phyloP scores from a whole-genome alignment of 192 early-diverging fungal genomes.

The Geranomyces variabilis region DNA sequence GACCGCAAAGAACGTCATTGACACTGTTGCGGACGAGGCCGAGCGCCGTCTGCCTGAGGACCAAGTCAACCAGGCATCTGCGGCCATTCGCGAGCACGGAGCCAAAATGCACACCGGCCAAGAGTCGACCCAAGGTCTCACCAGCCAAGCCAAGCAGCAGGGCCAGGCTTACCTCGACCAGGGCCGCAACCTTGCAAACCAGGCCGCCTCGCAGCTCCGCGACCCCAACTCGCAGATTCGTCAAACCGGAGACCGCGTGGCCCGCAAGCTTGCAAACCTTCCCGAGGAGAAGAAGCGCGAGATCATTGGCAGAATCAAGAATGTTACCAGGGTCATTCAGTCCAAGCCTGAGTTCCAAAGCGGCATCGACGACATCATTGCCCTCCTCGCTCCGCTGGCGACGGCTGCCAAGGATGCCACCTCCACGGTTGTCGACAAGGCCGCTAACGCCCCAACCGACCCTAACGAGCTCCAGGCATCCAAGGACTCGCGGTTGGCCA shows the following conservation, averaged over 20 bases:
- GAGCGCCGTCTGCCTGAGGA: constrained; percentile 32
- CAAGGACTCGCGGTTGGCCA: constrained; percentile 28
- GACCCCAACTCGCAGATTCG: constrained; percentile 38
- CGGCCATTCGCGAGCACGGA: constrained; percentile 25
- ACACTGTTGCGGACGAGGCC: constrained; percentile 31
- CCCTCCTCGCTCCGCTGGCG: constrained; percentile 35
- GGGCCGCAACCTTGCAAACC: constrained; percentile 11
- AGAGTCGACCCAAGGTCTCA: constrained; percentile 4
- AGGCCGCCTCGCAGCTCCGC: constrained; percentile 6
- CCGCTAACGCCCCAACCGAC: constrained; percentile 18
- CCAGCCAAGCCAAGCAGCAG: constrained; percentile 5
- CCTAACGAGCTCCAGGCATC: constrained; percentile 22
- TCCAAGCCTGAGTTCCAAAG: constrained; percentile 48
- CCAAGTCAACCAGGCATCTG: constrained; percentile 33
- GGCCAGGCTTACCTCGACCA: constrained; percentile 15
- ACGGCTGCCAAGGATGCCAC: constrained; percentile 35
- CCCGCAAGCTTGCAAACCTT: constrained; percentile 31
- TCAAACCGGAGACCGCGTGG: constrained; percentile 26
- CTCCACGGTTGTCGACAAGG: constrained; percentile 25
- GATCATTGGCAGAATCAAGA: constrained; percentile 43
- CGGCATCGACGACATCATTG: constrained; percentile 43
- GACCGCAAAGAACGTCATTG: constrained; percentile 36
- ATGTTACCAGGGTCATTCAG: constrained; percentile 34
- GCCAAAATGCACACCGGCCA: constrained; percentile 35
- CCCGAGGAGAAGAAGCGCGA: constrained; percentile 39